Evolutionary conservation across 1,284 basidiomycete species (phyloP), one percentile per base, ranked within the genome.

Genomic region (Tetrapyrgos nigripes): DNA sequence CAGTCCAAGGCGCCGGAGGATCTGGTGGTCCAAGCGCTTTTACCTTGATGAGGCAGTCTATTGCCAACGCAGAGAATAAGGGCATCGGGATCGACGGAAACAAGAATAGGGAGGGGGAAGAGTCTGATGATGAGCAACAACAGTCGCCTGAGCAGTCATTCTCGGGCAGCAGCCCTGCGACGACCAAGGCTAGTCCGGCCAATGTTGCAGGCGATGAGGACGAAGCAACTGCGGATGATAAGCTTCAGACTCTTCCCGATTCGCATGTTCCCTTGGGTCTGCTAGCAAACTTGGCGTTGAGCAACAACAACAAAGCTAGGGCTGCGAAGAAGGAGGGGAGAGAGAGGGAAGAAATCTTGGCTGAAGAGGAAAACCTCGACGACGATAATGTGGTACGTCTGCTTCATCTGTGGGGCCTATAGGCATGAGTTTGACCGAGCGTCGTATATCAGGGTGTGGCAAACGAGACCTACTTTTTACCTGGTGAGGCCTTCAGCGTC

Each of bases 401-500:
- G 40, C 48, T 40, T 13, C 26, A n/a, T 43, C 27, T 33, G 24
- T 23, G 47, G 29, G 33, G 28, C 23, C 35, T 60, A 23, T 55
- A 27, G 27, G 4, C 19, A 53, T 35, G 44, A 23, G 44, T 61
- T 49, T 58, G 28, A 31, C 21, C 31, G 48, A 31, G 24, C 31
- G 48, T 19, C 14, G 6, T 50, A 31, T 31, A 59, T 21, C 57
- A 82, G 79, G 89, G 93, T 21, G 87, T 94, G 35, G 93, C 93
- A 28, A 93, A 91, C 67, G 88, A 87, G 70, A 85, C 82, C 53
- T 95, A 91, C 71, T 95, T 94, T 78, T 81, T 85, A 77, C 91
- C 91, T 29, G 91, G 90, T 82, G 68, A 62, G 74, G 72, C 23
- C 1, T 65, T 21, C 29, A 29, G 37, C 24, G 40, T 40, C 44